Conservation (phyloP, 257 asterid species). For the Nicotiana obtusifolia region DNA sequence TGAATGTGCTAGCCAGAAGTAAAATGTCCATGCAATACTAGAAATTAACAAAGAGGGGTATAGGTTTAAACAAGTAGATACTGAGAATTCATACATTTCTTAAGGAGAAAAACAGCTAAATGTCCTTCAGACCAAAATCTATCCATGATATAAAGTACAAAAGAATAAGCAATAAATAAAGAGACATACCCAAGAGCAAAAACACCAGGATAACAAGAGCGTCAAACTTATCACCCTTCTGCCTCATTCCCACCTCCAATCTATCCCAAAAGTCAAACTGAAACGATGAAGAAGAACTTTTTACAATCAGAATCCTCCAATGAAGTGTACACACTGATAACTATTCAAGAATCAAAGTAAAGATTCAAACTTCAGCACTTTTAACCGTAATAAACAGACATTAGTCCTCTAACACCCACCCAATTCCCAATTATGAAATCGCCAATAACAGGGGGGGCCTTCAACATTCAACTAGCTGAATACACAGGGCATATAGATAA, state of each 20-base stretch:
- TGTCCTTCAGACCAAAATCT: background rate
- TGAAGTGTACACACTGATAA: background rate
- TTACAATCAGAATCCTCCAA: slow-evolving; percentile 1
- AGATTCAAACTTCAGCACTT: background rate
- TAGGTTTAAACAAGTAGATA: background rate
- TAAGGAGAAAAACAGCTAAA: background rate
- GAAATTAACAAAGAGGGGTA: background rate
- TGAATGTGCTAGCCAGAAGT: background rate
- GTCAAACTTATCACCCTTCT: slow-evolving; percentile 21
- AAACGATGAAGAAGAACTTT: background rate
- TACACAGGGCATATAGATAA: background rate
- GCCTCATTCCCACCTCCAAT: slow-evolving; percentile 41
- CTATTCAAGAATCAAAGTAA: background rate
- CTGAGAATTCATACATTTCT: background rate
- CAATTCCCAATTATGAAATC: background rate
- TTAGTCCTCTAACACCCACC: background rate
- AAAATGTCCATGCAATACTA: background rate
- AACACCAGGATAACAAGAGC: slow-evolving; percentile 38
- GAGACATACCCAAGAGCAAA: slow-evolving; percentile 49
- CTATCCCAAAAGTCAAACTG: slow-evolving; percentile 5
- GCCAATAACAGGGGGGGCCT: background rate
- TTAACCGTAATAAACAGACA: background rate
- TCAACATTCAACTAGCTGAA: background rate
- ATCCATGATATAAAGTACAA: background rate
- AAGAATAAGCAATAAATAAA: background rate